Base-by-base conservation (phyloP, 805 yeast species). In the Wickerhamomyces silvicola region DNA sequence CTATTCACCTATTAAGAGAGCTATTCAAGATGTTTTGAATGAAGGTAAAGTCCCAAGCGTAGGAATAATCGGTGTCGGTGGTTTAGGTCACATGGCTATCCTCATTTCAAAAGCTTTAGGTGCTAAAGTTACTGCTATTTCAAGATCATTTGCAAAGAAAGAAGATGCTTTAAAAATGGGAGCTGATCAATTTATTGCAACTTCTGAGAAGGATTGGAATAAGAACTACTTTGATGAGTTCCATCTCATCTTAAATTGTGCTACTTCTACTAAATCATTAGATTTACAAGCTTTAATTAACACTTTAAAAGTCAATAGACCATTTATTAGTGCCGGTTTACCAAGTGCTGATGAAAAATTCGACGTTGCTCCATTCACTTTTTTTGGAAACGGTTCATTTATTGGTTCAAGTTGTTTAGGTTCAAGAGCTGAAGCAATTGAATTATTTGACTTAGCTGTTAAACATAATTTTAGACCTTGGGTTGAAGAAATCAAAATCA, bases 381-480 rank as follows among this genome's bases (percentile, higher is more conserved):
- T 76, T 58, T 58, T 77, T 42, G 42, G 54, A 14, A 47, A 58
- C 38, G 81, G 76, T 33, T 56, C 70, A 31, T 59, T 67, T 27
- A 59, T 75, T 38, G 81, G 78, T 32, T 65, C 80, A 8, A 76
- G 86, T 10, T 64, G 65, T 37, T 61, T 71, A 54, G 92, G 77
- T 27, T 68, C 80, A 28, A 75, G 76, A 53, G 56, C 55, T 30
- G 88, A 81, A 59, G 80, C 81, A 45, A 52, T 64, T 28, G 81
- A 78, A 42, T 70, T 83, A 76, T 65, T 83, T 45, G 62, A 75
- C 27, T 52, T 82, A 40, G 82, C 87, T 14, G 73, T 71, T 14
- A 66, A 75, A 44, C 65, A 77, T 45, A 57, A 65, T 25, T 64
- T 81, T 48, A 64, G 60, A 35, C 76, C 84, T 15, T 77, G 82